Evolutionary conservation across 371 early-diverging fungal species (phyloP).

Genomic region (Circinella umbellata): DNA sequence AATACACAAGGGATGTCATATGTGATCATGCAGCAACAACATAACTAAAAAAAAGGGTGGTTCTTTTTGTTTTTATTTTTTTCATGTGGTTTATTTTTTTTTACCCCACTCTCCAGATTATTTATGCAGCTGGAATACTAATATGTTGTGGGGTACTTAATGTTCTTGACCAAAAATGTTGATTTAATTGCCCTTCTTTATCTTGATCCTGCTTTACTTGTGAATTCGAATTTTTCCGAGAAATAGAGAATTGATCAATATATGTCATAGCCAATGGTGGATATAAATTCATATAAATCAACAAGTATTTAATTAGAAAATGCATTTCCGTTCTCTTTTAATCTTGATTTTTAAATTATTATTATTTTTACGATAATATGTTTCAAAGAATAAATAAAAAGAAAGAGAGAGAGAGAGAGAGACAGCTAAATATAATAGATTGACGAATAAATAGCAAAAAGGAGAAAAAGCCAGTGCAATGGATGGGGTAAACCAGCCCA

Average conservation of each 20-base stretch:
- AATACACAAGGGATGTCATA: neutral
- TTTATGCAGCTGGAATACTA: slow-evolving; percentile 2
- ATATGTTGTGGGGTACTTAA: neutral
- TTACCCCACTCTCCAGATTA: neutral
- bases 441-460: neutral
- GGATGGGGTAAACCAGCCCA: slow-evolving; percentile 4
- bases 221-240: neutral
- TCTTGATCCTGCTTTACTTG: neutral
- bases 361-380: neutral
- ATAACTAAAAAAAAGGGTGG: neutral
- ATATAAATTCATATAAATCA: slow-evolving; percentile 18
- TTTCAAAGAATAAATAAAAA: neutral
- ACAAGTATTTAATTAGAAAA: slow-evolving; percentile 7
- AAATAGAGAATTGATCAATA: neutral
- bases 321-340: slow-evolving; percentile 3
- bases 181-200: neutral
- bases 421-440: neutral
- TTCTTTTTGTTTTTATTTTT: neutral
- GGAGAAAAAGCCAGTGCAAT: neutral
- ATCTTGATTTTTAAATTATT: neutral
- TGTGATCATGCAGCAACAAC: neutral
- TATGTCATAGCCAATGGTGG: slow-evolving; percentile 14
- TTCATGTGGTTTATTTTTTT: neutral
- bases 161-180: neutral
- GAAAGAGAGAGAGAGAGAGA: slow-evolving; percentile 3